Base-by-base conservation (phyloP, 495 filamentous ascomycete genomes). In the Aeminium ludgeri region DNA sequence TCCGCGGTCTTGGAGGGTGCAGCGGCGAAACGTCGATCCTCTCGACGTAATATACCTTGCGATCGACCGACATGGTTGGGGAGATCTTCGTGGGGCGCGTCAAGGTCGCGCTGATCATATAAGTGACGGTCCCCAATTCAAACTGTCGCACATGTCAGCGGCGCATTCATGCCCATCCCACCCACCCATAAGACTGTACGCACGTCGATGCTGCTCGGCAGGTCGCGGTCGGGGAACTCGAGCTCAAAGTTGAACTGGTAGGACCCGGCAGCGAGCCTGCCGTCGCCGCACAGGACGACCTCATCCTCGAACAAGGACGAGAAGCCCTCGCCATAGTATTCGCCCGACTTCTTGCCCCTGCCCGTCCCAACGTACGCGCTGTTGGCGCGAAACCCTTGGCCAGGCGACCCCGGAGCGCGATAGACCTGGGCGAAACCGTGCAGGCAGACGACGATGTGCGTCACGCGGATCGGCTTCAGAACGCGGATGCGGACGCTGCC, bases 191-290 rank as follows among this genome's bases (percentile, higher is more conserved):
- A 11, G 37, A 38, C 36, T 7, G 44, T 23, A 70, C 80, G 50
- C 69, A 94, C 87, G 62, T 89, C 86, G 52, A 97, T 83, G 59
- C 86, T 93, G 59, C 81, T 92, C 13, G 89, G 89, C 34, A 96
- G 65, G 7, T 76, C 70, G 49, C 79, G 76, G n/a, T 69, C 64
- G 10, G 91, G 85, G 41, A 80, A 71, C 25, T 78, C 65, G 54
- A 94, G 70, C 55, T 93, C 83, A 44, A 95, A 97, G 34, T 82
- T 76, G 59, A 97, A 97, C 52, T 89, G 80, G 55, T 93, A 97
- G 36, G 80, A 68, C 10, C 85, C 82, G 38, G 81, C 70, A 40
- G 84, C 80, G 20, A 96, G 66, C 49, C 80, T 73, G 3, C 89
- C 86, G 42, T 95, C 86, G 17, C 86, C 87, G 54, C 86, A 94